Base-by-base conservation (phyloP, 2,329 filamentous ascomycete genomes). In the Ascochyta clinopodiicola region DNA sequence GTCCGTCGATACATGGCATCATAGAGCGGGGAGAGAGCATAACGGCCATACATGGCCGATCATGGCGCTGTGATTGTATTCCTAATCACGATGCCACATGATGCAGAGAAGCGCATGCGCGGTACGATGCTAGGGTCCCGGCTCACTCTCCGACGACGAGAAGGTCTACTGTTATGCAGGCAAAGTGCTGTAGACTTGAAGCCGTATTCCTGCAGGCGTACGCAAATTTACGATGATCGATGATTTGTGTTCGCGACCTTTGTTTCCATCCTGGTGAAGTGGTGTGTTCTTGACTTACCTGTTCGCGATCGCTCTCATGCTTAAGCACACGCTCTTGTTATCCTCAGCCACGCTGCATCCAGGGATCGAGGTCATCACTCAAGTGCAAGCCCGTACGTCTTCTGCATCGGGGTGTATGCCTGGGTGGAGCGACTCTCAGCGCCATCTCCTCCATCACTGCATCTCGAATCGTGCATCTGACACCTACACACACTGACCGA, bases 1-100 rank as follows among this genome's bases (percentile, higher is more conserved):
- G 24, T 35, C 21, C 13, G 49, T 51, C 49, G 59, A 66, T 62
- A 59, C 38, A 65, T 61, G 57, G 47, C 57, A 59, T 61, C 35
- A 55, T 51, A 60, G 57, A 61, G 44, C 50, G 51, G 50, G 45
- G 51, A 49, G 38, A 15, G 25, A 38, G 32, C 46, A 51, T 49
- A 56, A 51, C 36, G 29, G 42, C 19, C 32, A 29, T 37, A 32
- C 24, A 38, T 31, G 32, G 37, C 32, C 40, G 24, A 12, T 8
- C 22, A 17, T 29, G 52, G 25, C 36, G 42, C n/a, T 12, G 12
- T 31, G 45, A 15, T 40, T 27, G 40, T 15, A 6, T n/a, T 21
- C 9, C 46, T 31, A 29, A 29, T 37, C 9, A 37, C n/a, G 42
- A 34, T 44, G 32, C 25, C 17, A 10, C 24, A 50, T 5, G 32